A percentile compares a stretch with the other conserved stretches of the same genome.
Evolutionary conservation across 352 stramenopile species (phyloP).

Genomic region (Phytophthora sp.): DNA sequence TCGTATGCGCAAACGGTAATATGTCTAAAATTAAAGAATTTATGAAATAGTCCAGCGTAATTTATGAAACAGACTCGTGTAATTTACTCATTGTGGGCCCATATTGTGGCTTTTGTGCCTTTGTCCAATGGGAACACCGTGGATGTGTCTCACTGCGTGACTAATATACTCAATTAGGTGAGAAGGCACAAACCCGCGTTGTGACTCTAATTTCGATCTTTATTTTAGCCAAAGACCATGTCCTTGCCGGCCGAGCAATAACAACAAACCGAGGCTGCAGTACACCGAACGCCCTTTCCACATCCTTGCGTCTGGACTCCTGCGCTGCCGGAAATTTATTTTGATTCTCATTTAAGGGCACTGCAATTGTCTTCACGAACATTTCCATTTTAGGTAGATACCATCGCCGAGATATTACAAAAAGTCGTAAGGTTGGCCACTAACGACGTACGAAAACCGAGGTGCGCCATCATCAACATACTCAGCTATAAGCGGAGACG

Average conservation of each 20-base stretch:
- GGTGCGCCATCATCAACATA: neutral
- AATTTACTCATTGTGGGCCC: too few relatives aligned
- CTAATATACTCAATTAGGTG: too few relatives aligned
- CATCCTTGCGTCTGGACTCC: neutral
- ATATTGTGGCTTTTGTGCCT: too few relatives aligned
- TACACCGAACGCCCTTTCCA: slow-evolving; percentile 1
- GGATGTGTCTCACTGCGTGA: too few relatives aligned
- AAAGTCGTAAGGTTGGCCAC: neutral
- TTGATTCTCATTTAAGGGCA: neutral
- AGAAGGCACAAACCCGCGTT: too few relatives aligned
- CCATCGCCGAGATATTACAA: slow-evolving; percentile 11
- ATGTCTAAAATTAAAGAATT: too few relatives aligned
- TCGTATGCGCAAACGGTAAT: too few relatives aligned
- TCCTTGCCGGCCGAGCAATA: neutral
- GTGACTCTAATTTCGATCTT: too few relatives aligned
- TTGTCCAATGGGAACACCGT: too few relatives aligned
- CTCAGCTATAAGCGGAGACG: slow-evolving; percentile 1
- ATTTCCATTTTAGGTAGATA: slow-evolving; percentile 12
- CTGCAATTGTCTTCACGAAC: slow-evolving; percentile 3
- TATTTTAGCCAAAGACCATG: neutral
- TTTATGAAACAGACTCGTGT: too few relatives aligned
- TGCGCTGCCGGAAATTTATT: neutral
- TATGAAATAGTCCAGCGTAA: too few relatives aligned
- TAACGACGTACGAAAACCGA: slow-evolving; percentile 7
- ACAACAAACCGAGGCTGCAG: slow-evolving; percentile 8